Percentiles rank a stretch among this genome's conserved stretches.
Conservation (phyloP, 495 filamentous ascomycete species). For the Daldinia loculata region DNA sequence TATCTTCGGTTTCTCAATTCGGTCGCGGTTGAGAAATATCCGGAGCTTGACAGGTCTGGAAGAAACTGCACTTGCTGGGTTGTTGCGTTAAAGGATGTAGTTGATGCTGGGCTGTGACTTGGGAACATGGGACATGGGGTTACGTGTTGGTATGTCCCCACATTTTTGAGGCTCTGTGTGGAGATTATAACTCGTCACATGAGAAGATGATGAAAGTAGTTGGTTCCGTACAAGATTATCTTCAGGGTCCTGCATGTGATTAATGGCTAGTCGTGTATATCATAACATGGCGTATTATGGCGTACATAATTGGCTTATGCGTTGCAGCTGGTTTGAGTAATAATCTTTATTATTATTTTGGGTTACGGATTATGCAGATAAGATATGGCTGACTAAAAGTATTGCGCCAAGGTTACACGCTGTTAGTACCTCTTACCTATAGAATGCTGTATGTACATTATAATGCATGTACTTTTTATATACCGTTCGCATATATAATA, state of each 20-base stretch:
- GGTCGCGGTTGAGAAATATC: neutral
- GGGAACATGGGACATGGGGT: neutral
- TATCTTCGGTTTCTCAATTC: neutral
- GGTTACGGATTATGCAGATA: neutral
- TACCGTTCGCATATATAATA: neutral
- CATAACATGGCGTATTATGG: neutral
- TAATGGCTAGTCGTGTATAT: neutral
- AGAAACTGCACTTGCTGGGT: neutral
- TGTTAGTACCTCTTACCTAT: neutral
- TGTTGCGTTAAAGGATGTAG: neutral
- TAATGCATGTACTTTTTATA: too few species aligned
- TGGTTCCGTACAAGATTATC: too few species aligned
- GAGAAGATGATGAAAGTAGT: neutral
- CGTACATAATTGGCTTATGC: neutral
- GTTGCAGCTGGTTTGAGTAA: neutral
- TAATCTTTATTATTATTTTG: too few species aligned
- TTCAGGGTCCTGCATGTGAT: neutral
- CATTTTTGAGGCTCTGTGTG: neutral
- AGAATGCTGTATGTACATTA: too few species aligned
- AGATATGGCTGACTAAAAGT: neutral
- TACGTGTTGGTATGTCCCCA: neutral
- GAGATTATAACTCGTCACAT: neutral
- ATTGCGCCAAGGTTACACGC: neutral
- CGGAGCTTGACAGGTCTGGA: neutral
- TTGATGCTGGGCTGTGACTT: neutral